phyloP scores from a whole-genome alignment of 176 grass and related monocot genomes.

The Melocanna baccifera region DNA sequence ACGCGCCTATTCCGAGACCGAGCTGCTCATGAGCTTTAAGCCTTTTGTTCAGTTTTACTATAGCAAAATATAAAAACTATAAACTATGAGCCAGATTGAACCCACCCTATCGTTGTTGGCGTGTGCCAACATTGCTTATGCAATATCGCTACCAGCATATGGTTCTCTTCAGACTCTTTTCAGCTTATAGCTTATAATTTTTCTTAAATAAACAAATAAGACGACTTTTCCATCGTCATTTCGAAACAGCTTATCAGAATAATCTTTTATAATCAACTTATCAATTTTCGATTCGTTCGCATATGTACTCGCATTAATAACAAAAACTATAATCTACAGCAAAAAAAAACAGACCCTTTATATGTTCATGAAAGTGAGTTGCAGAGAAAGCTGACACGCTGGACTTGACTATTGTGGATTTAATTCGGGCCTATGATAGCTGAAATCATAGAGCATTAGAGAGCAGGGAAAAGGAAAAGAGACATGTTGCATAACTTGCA shows the following conservation, averaged over 20 bases:
- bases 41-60: no score
- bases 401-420: not conserved
- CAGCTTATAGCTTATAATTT: no score
- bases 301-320: fast-evolving
- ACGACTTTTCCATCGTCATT: no score
- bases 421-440: not conserved
- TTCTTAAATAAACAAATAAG: no score
- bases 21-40: no score
- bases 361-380: not conserved
- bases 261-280: no score
- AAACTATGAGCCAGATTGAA: no score
- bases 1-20: no score
- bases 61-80: no score
- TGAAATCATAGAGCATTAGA: not conserved
- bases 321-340: fast-evolving
- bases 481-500: not conserved
- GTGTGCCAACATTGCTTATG: not conserved
- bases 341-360: no score
- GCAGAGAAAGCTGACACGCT: not conserved
- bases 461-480: not conserved
- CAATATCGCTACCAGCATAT: not conserved
- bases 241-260: no score
- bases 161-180: not conserved
- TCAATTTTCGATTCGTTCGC: no score
- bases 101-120: not conserved